Base-by-base conservation (phyloP, 352 stramenopile genomes). In the Pythium graminicola region DNA sequence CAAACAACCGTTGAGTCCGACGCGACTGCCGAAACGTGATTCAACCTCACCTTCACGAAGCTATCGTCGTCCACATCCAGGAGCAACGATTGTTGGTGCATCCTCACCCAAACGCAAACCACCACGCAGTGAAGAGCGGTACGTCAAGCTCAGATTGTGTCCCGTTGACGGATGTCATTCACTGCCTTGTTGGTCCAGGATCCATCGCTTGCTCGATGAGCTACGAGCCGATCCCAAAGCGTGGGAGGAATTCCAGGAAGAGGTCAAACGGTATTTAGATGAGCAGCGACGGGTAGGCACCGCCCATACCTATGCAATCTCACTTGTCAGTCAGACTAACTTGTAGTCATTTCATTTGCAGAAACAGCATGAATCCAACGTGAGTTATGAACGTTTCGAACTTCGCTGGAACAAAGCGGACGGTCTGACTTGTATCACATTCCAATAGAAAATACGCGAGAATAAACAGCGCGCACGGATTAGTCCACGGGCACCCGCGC, bases 391-490 rank as follows among this genome's bases (percentile, higher is more conserved):
- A 14, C 31, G 31, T 36, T 36, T 36, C 31, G 31, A n/a, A n/a
- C n/a, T n/a, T n/a, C n/a, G n/a, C n/a, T n/a, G n/a, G n/a, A n/a
- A n/a, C n/a, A n/a, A n/a, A n/a, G n/a, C n/a, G n/a, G n/a, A n/a
- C n/a, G n/a, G n/a, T n/a, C n/a, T n/a, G n/a, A n/a, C n/a, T n/a
- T n/a, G n/a, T n/a, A n/a, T n/a, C n/a, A n/a, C n/a, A n/a, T n/a
- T n/a, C n/a, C n/a, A n/a, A n/a, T 33, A 86, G 77, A 85, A 85
- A 70, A 72, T 82, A 35, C 71, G 65, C 2, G 73, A 86, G 45
- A 87, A 87, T 51, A 81, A 67, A 38, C 57, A 77, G 45, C 72
- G 49, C 22, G 59, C 67, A 4, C 49, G 28, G 7, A 22, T 57
- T n/a, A 62, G 60, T 45, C 60, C 60, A 6, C 53, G 54, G 4